phyloP scores from a whole-genome alignment of 768 basidiomycete genomes.

The Suillus spraguei region DNA sequence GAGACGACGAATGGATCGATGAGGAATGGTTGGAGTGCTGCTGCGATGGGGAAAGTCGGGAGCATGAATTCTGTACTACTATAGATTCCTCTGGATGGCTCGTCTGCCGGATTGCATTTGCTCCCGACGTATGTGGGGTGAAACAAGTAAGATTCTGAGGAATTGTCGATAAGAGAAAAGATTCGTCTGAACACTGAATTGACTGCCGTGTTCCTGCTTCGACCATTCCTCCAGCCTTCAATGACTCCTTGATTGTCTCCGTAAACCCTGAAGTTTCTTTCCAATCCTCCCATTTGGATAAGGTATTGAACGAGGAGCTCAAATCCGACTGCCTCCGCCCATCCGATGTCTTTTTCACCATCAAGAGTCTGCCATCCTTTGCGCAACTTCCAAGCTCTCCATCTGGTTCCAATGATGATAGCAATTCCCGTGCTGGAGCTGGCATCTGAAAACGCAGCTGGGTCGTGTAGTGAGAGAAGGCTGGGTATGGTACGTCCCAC shows the following conservation, averaged over 20 bases:
- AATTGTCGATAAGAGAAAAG: too few relatives aligned
- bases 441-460: too few relatives aligned
- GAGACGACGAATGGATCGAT: constrained; percentile 8
- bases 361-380: too few relatives aligned
- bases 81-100: constrained; percentile 39
- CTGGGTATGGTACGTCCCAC: too few relatives aligned
- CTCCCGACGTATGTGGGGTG: constrained; percentile 35
- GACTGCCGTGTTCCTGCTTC: neutral
- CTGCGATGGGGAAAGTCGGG: constrained; percentile 33
- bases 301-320: neutral
- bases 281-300: neutral
- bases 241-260: neutral
- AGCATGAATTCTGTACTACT: constrained; percentile 27
- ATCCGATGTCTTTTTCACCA: too few relatives aligned
- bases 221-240: neutral
- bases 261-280: neutral
- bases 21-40: constrained; percentile 15
- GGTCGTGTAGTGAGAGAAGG: too few relatives aligned
- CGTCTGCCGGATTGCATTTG: constrained; percentile 40
- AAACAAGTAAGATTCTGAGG: neutral
- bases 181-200: too few relatives aligned
- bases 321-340: too few relatives aligned
- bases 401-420: too few relatives aligned
- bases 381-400: too few relatives aligned
- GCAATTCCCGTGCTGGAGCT: too few relatives aligned